Percentiles rank a stretch among this genome's conserved stretches.
Evolutionary conservation across 192 early-diverging fungal species (phyloP).

Genomic region (Cetraspora pellucida): DNA sequence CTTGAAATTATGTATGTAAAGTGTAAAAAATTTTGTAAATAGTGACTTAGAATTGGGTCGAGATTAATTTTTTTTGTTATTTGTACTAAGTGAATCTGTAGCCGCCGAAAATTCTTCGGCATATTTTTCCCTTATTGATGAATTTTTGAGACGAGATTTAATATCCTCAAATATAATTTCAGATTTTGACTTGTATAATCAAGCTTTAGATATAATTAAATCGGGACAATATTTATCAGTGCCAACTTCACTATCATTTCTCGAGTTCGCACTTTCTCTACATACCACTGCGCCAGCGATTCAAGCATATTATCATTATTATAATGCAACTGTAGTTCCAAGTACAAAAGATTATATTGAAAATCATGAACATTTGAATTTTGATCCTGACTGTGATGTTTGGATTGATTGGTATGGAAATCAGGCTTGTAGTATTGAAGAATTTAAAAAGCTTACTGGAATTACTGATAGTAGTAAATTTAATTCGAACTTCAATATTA

Average conservation of each 20-base stretch:
- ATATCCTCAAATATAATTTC: conserved; percentile 25
- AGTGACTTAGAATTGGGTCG: too few species aligned
- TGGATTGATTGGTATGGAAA: conserved; percentile 72
- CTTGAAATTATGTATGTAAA: too few species aligned
- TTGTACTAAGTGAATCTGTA: conserved; percentile 61
- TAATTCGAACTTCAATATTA: conserved; percentile 29
- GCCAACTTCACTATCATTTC: conserved; percentile 56
- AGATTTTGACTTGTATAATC: conserved; percentile 54
- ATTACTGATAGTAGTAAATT: conserved; percentile 35
- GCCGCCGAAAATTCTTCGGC: conserved; percentile 63
- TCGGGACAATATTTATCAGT: conserved; percentile 43
- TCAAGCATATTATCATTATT: conserved; percentile 81
- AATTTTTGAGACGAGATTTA: conserved; percentile 48
- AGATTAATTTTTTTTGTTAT: not conserved
- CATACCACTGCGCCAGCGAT: conserved; percentile 78
- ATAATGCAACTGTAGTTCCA: conserved; percentile 70
- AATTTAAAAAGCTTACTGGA: conserved; percentile 48
- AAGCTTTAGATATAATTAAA: conserved; percentile 53
- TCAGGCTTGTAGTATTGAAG: conserved; percentile 65
- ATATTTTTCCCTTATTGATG: conserved; percentile 64
- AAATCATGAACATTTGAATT: conserved; percentile 22
- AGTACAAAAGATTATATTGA: conserved; percentile 37
- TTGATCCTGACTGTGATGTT: conserved; percentile 55
- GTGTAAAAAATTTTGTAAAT: too few species aligned
- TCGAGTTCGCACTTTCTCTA: conserved; percentile 70